Conservation (phyloP, 2,329 filamentous ascomycete species). For the Fusarium euwallaceae region DNA sequence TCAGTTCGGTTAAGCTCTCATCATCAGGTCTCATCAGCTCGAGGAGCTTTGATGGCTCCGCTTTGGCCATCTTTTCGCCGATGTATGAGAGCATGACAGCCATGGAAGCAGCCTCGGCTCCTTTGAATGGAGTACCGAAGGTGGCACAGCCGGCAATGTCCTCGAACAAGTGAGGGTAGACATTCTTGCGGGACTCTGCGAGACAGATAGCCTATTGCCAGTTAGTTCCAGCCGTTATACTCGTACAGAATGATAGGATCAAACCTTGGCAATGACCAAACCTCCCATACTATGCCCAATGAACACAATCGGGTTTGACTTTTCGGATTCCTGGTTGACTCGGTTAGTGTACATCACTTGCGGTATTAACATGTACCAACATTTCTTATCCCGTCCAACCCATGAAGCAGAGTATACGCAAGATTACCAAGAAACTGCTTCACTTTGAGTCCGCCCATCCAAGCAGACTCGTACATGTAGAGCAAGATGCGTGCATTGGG, state of each 20-base stretch:
- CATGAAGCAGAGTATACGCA: slow-evolving; percentile 53
- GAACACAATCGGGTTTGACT: slow-evolving; percentile 55
- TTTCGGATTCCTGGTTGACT: not conserved
- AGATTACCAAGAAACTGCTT: slow-evolving; percentile 57
- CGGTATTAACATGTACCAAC: slow-evolving; percentile 32
- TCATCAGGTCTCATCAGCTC: slow-evolving; percentile 57
- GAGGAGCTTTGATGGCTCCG: slow-evolving; percentile 54
- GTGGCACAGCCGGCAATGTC: slow-evolving; percentile 55
- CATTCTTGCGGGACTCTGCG: slow-evolving; percentile 52
- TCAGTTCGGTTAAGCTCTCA: slow-evolving; percentile 54
- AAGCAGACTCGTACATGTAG: slow-evolving; percentile 59
- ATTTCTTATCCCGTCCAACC: slow-evolving; percentile 52
- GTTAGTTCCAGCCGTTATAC: not conserved
- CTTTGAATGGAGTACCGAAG: slow-evolving; percentile 58
- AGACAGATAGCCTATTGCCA: slow-evolving; percentile 41
- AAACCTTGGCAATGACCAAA: slow-evolving; percentile 58
- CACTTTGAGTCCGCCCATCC: slow-evolving; percentile 56
- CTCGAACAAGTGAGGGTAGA: slow-evolving; percentile 57
- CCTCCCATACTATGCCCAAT: slow-evolving; percentile 61
- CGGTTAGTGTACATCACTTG: not conserved
- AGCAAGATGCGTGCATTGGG: slow-evolving; percentile 56
- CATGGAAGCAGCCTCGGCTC: slow-evolving; percentile 52
- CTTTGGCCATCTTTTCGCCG: slow-evolving; percentile 50
- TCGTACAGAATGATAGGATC: not conserved
- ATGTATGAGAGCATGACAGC: slow-evolving; percentile 54